These are phyloP conservation scores for Backusella sp. DNA, from an alignment of 192 early-diverging fungal species.

Conservation along the genomic window DNA sequence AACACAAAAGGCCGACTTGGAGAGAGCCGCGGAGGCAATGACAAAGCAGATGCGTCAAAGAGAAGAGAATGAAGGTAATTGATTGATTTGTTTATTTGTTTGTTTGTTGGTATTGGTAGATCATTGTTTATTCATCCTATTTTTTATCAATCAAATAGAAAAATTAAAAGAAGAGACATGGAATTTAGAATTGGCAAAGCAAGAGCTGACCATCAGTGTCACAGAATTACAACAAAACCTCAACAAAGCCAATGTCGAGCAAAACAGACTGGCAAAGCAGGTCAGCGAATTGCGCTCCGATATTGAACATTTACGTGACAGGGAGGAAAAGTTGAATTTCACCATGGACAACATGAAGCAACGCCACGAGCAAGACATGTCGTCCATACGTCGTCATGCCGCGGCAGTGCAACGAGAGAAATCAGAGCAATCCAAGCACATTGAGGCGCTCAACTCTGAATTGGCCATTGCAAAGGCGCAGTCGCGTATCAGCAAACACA, in stretches of 20 bases:
- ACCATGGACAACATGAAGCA: constrained; percentile 48
- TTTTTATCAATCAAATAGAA: constrained; percentile 30
- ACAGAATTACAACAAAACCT: constrained; percentile 46
- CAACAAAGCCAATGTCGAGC: constrained; percentile 48
- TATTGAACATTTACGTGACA: constrained; percentile 55
- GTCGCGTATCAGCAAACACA: constrained; percentile 19
- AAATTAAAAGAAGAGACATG: constrained; percentile 52
- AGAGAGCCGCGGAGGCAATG: constrained; percentile 47
- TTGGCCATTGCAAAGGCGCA: constrained; percentile 35
- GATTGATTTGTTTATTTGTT: constrained; percentile 14
- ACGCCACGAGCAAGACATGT: constrained; percentile 65
- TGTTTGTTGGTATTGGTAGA: not conserved
- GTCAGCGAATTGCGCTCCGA: constrained; percentile 52
- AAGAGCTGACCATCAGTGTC: constrained; percentile 45
- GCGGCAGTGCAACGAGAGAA: constrained; percentile 63
- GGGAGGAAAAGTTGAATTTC: constrained; percentile 47
- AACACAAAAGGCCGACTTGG: constrained; percentile 47
- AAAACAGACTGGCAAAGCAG: constrained; percentile 53
- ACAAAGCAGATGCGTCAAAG: constrained; percentile 48
- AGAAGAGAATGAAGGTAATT: constrained; percentile 52
- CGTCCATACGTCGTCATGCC: constrained; percentile 50
- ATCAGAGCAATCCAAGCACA: constrained; percentile 45
- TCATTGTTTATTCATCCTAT: not conserved
- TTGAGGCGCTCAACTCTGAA: constrained; percentile 58
- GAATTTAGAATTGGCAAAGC: constrained; percentile 52